phyloP scores from a whole-genome alignment of 2,329 filamentous ascomycete species.

The Cladophialophora immunda region DNA sequence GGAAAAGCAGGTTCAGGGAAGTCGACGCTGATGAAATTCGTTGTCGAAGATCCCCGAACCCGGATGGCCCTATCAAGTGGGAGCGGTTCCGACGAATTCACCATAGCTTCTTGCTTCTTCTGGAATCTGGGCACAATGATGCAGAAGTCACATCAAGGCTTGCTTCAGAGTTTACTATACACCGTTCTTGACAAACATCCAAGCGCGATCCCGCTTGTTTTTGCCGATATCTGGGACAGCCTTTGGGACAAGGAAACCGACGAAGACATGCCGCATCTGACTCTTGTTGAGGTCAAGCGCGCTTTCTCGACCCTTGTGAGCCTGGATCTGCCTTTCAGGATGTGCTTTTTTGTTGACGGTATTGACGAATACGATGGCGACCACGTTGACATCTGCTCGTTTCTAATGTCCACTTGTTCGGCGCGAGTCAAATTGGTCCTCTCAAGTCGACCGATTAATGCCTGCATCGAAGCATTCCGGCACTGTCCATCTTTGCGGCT shows the following conservation, averaged over 20 bases:
- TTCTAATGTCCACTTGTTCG: background rate
- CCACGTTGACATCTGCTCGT: background rate
- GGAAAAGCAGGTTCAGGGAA: background rate
- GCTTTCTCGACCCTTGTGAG: background rate
- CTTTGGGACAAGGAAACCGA: background rate
- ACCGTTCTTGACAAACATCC: background rate
- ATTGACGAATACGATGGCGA: constrained; percentile 6
- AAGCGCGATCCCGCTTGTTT: background rate
- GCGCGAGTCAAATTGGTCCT: background rate
- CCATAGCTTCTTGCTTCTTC: background rate
- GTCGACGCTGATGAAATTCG: background rate
- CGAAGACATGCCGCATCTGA: background rate
- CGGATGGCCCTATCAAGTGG: background rate
- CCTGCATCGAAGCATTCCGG: background rate
- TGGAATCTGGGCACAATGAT: background rate
- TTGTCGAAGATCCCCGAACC: background rate
- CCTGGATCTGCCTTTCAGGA: background rate
- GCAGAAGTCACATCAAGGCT: background rate
- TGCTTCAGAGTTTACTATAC: background rate
- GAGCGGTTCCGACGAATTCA: background rate
- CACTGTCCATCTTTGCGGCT: background rate
- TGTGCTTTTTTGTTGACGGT: background rate
- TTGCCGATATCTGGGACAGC: background rate
- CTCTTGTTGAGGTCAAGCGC: background rate
- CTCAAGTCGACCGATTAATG: background rate